Conservation (phyloP, 805 yeast species). For the Saccharomyces jurei region DNA sequence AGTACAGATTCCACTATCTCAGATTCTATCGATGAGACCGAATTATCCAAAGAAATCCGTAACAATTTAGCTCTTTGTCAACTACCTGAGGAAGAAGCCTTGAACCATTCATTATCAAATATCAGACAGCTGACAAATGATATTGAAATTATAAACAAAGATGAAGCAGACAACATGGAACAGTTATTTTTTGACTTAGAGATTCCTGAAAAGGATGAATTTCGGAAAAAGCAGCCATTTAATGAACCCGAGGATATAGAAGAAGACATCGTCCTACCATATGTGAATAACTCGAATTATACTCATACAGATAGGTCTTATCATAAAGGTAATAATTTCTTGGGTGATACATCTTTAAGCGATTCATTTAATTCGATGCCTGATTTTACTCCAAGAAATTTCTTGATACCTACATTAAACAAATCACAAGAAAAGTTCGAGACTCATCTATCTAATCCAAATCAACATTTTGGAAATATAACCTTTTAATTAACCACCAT, state of each 20-base stretch:
- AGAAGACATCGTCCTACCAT: neutral
- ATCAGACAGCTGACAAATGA: conserved; percentile 9
- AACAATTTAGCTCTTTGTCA: conserved; percentile 14
- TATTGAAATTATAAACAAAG: conserved; percentile 9
- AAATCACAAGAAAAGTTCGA: conserved; percentile 1
- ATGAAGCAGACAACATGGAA: conserved; percentile 2
- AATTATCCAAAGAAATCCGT: conserved; percentile 14
- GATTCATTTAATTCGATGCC: conserved; percentile 13
- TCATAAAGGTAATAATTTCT: conserved; percentile 6
- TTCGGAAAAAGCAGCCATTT: neutral
- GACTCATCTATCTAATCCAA: conserved; percentile 4
- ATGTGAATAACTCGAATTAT: conserved; percentile 1
- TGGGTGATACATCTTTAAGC: conserved; percentile 19
- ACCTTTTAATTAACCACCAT: conserved; percentile 5
- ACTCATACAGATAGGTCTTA: conserved; percentile 1
- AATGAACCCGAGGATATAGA: neutral
- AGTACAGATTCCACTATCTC: conserved; percentile 12
- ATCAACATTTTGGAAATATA: conserved; percentile 11
- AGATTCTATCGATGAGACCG: conserved; percentile 8
- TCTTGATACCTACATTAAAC: conserved; percentile 7
- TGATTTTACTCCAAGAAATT: conserved; percentile 18
- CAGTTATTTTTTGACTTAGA: conserved; percentile 1
- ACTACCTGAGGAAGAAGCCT: conserved; percentile 5
- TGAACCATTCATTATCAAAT: neutral
- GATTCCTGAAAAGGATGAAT: neutral